phyloP scores from a whole-genome alignment of 345 rosid species.

The Camelina neglecta region DNA sequence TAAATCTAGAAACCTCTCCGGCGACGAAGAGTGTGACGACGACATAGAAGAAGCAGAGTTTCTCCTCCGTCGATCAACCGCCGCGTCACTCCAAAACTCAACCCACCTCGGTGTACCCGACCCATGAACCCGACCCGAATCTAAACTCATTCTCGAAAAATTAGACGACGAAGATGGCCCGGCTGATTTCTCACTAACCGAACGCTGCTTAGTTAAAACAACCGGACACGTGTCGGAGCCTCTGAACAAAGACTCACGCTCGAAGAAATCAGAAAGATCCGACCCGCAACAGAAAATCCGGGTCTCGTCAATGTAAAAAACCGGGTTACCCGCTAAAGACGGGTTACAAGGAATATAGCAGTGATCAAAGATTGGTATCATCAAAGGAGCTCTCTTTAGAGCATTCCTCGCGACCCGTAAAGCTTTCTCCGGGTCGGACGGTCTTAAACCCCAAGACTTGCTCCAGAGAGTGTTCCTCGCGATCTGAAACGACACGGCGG shows the following conservation, averaged over 20 bases:
- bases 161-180: constrained; percentile 53
- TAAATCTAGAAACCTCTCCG: constrained; percentile 72
- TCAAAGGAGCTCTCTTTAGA: constrained; percentile 81
- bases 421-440: constrained; percentile 82
- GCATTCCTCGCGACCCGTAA: constrained; percentile 84
- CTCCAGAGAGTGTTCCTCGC: constrained; percentile 90
- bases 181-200: constrained; percentile 65
- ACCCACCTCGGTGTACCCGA: constrained; percentile 87
- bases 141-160: constrained; percentile 69
- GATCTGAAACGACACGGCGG: constrained; percentile 88
- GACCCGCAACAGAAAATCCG: constrained; percentile 90
- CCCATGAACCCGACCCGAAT: constrained; percentile 51
- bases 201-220: constrained; percentile 60
- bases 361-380: constrained; percentile 91
- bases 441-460: constrained; percentile 89
- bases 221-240: constrained; percentile 54
- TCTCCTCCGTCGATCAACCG: constrained; percentile 75
- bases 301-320: constrained; percentile 87
- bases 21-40: constrained; percentile 71
- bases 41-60: constrained; percentile 56
- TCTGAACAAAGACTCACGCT: constrained; percentile 75
- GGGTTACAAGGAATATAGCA: constrained; percentile 95
- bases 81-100: constrained; percentile 95
- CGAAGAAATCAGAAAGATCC: constrained; percentile 92
- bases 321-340: constrained; percentile 90